Evolutionary conservation across 2,329 filamentous ascomycete species (phyloP).

Genomic region (Neospermospora avenae): DNA sequence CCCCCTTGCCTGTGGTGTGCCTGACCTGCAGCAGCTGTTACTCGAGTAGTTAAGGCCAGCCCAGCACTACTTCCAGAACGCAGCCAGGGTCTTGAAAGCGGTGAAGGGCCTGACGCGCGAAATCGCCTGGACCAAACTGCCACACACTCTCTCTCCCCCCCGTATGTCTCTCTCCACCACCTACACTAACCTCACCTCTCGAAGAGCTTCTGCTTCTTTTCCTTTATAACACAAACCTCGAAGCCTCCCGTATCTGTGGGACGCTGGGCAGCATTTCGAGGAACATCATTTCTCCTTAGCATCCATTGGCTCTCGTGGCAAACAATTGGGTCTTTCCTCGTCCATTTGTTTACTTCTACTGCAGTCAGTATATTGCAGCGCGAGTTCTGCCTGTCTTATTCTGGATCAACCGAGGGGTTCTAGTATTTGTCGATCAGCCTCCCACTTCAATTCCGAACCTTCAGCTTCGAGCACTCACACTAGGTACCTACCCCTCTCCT

Average conservation of each 20-base stretch:
- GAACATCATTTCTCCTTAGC: neutral
- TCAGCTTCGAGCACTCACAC: neutral
- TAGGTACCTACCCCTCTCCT: slow-evolving; percentile 1
- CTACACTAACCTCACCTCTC: neutral
- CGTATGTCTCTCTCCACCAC: neutral
- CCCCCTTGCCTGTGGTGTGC: neutral
- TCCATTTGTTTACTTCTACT: slow-evolving; percentile 4
- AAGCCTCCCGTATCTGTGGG: neutral
- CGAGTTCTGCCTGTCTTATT: neutral
- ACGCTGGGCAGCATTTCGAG: neutral
- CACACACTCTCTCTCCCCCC: too few relatives aligned
- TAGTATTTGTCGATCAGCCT: slow-evolving; percentile 9
- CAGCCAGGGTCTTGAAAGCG: neutral
- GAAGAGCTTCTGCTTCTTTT: neutral
- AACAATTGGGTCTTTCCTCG: neutral
- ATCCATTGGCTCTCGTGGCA: neutral
- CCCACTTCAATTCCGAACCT: neutral
- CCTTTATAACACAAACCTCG: neutral
- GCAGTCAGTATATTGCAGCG: neutral
- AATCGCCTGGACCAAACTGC: neutral
- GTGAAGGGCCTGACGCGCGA: neutral
- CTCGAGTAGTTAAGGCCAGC: neutral
- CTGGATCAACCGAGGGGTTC: slow-evolving; percentile 11
- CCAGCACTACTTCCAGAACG: neutral
- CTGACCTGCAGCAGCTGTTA: neutral